These are phyloP conservation scores for Cyberlindnera misumaiensis DNA, from an alignment of 805 yeast genomes.

Conservation along the genomic window DNA sequence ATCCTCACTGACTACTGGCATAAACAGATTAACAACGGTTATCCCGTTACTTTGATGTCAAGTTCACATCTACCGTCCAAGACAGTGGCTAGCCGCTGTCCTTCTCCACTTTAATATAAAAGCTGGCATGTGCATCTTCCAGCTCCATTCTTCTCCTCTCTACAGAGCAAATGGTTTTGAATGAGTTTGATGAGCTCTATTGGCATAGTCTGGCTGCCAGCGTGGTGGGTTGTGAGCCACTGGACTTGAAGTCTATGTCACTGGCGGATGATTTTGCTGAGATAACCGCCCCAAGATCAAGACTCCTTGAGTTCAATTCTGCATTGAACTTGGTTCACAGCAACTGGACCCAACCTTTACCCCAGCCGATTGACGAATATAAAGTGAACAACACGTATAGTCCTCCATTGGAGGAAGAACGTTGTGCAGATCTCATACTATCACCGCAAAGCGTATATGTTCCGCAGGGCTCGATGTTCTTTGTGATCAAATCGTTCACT, in stretches of 20 bases:
- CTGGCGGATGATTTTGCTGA: not conserved
- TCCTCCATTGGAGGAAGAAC: not conserved
- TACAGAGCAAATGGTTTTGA: no score
- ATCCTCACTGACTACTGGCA: no score
- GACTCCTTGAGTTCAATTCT: constrained; percentile 9
- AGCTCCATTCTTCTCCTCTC: no score
- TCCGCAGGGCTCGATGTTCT: constrained; percentile 31
- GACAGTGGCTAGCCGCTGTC: no score
- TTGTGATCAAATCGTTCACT: constrained; percentile 50
- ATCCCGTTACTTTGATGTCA: no score
- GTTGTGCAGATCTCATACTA: constrained; percentile 7
- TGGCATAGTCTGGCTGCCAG: constrained; percentile 3
- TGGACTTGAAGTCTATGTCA: not conserved
- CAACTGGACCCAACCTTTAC: constrained; percentile 6
- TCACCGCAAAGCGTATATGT: constrained; percentile 16
- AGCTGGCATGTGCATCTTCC: no score
- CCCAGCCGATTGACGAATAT: not conserved
- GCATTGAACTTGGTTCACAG: constrained; percentile 13
- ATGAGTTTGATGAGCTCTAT: not conserved
- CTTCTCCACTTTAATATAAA: no score
- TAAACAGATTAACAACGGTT: no score
- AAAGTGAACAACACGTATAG: not conserved
- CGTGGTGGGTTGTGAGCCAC: constrained; percentile 1
- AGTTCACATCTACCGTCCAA: no score
- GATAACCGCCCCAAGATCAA: constrained; percentile 1